These are phyloP conservation scores for Phyllosticta capitalensis DNA, from an alignment of 2,329 filamentous ascomycete species.

Conservation along the genomic window DNA sequence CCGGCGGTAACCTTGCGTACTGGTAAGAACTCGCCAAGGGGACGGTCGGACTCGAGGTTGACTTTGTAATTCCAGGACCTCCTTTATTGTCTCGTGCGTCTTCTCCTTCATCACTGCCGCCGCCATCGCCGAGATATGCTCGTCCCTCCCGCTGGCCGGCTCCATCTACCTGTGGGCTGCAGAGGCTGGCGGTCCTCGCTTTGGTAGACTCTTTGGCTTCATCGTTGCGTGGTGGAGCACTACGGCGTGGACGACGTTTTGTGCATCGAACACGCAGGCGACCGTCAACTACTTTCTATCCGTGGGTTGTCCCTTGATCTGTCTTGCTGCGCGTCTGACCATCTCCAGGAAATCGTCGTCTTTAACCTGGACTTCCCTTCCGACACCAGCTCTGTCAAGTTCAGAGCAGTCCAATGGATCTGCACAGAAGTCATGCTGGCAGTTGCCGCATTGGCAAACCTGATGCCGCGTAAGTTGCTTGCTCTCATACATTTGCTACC, in stretches of 20 bases:
- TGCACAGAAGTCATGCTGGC: slow-evolving; percentile 42
- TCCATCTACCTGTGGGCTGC: slow-evolving; percentile 56
- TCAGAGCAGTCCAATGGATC: slow-evolving; percentile 53
- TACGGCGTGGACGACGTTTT: slow-evolving; percentile 49
- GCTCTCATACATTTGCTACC: not conserved
- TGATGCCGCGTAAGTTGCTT: not conserved
- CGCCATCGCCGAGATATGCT: slow-evolving; percentile 52
- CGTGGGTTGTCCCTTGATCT: not conserved
- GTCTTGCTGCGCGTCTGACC: not conserved
- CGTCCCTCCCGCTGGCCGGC: slow-evolving; percentile 48
- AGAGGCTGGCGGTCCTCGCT: slow-evolving; percentile 46
- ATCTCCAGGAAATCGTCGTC: slow-evolving; percentile 42
- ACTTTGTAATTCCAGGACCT: slow-evolving; percentile 37
- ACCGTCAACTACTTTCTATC: slow-evolving; percentile 31
- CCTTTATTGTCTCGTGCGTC: slow-evolving; percentile 49
- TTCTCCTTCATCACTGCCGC: slow-evolving; percentile 54
- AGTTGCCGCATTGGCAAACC: slow-evolving; percentile 17
- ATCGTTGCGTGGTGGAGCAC: slow-evolving; percentile 57
- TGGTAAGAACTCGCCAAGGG: slow-evolving; percentile 32
- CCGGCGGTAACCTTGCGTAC: slow-evolving; percentile 51
- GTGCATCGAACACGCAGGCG: slow-evolving; percentile 25
- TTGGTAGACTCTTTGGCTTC: slow-evolving; percentile 48
- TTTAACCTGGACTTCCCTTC: slow-evolving; percentile 48
- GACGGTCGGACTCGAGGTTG: not conserved
- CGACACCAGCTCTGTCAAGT: slow-evolving; percentile 44